These are phyloP conservation scores for Fusarium xylarioides DNA, from an alignment of 2,329 filamentous ascomycete genomes.

Conservation along the genomic window DNA sequence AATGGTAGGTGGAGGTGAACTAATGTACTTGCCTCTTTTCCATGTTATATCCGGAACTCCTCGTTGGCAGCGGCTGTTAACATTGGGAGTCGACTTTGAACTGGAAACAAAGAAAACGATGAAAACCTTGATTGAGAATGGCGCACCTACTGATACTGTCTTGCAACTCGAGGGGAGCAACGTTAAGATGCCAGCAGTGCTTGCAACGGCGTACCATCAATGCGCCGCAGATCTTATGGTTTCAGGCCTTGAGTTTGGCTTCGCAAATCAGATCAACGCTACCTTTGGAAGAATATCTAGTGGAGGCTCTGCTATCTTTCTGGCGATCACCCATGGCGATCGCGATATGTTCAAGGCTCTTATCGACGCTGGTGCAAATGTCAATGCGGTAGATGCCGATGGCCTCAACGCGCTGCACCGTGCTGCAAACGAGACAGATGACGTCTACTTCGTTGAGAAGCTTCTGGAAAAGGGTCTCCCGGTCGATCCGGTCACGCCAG, in stretches of 20 bases:
- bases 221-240: background rate
- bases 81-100: background rate
- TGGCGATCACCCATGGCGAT: background rate
- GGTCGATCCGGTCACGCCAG: background rate
- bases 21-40: slow-evolving; percentile 1
- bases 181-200: background rate
- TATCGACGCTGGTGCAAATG: background rate
- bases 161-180: background rate
- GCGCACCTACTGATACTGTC: background rate
- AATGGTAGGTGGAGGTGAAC: background rate
- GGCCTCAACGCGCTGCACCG: background rate
- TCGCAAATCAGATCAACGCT: background rate
- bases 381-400: background rate
- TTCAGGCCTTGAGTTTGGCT: background rate
- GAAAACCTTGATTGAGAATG: background rate
- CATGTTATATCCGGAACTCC: background rate
- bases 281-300: background rate
- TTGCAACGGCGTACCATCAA: background rate
- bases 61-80: background rate
- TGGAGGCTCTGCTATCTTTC: background rate
- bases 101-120: background rate
- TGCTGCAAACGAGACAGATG: background rate
- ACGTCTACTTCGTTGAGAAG: background rate
- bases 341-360: background rate
- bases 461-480: background rate